These are phyloP conservation scores for Cercospora canescens DNA, from an alignment of 2,329 filamentous ascomycete genomes.

Conservation along the genomic window DNA sequence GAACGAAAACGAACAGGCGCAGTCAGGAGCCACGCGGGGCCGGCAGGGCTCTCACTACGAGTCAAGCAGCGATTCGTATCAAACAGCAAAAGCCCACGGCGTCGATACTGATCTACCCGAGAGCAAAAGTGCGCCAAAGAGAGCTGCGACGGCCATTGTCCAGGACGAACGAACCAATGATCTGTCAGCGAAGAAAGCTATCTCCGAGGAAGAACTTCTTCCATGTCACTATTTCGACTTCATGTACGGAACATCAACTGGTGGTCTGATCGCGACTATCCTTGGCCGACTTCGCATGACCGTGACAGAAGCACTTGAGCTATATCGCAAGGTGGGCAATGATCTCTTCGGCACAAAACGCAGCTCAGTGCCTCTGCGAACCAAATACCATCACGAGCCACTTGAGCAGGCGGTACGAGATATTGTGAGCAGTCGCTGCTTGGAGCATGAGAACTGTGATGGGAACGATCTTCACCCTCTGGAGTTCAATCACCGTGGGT, in stretches of 20 bases:
- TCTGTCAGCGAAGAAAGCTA: conserved; percentile 28
- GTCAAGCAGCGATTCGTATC: conserved; percentile 19
- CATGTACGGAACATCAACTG: conserved; percentile 55
- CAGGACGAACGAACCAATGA: conserved; percentile 27
- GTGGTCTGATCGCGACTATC: conserved; percentile 54
- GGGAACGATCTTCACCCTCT: conserved; percentile 50
- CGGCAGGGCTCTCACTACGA: conserved; percentile 14
- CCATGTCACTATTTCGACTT: conserved; percentile 57
- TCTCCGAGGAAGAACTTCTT: conserved; percentile 45
- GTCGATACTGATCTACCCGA: conserved; percentile 14
- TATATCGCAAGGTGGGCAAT: conserved; percentile 49
- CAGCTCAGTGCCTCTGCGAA: conserved; percentile 47
- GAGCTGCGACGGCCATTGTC: conserved; percentile 19
- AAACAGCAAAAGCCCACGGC: conserved; percentile 20
- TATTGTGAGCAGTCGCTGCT: conserved; percentile 47
- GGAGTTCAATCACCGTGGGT: conserved; percentile 26
- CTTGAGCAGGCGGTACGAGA: conserved; percentile 49
- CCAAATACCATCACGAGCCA: conserved; percentile 52
- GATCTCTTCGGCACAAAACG: conserved; percentile 49
- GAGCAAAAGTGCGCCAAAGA: conserved; percentile 4
- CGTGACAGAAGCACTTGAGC: conserved; percentile 48
- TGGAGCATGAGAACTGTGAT: conserved; percentile 44
- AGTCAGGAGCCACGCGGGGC: conserved; percentile 18
- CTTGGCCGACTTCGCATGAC: conserved; percentile 52
- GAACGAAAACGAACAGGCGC: conserved; percentile 17